phyloP scores from a whole-genome alignment of 257 asterid genomes.

The Knoxia roxburghii region DNA sequence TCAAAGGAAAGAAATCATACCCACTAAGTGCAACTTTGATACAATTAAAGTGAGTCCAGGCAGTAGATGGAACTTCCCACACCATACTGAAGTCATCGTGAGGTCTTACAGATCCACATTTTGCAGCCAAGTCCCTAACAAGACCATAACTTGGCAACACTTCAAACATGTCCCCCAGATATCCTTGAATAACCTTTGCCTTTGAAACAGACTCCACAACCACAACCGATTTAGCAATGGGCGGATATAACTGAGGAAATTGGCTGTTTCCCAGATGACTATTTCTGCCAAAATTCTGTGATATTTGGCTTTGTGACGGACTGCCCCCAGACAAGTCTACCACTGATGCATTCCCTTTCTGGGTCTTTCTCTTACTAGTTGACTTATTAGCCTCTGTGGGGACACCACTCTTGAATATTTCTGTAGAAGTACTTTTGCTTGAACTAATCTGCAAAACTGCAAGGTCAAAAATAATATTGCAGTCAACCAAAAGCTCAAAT shows the following conservation, averaged over 20 bases:
- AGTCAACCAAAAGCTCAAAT: slow-evolving; percentile 17
- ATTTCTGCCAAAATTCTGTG: slow-evolving; percentile 24
- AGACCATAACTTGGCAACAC: slow-evolving; percentile 93
- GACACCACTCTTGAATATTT: slow-evolving; percentile 25
- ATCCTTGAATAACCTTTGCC: slow-evolving; percentile 90
- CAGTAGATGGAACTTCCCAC: slow-evolving; percentile 95
- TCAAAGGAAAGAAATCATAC: slow-evolving; percentile 40
- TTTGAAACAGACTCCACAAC: slow-evolving; percentile 86
- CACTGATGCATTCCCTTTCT: slow-evolving; percentile 22
- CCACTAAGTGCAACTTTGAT: slow-evolving; percentile 84
- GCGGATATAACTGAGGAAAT: slow-evolving; percentile 72
- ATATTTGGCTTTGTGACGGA: slow-evolving; percentile 21
- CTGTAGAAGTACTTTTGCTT: slow-evolving; percentile 23
- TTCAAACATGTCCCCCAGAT: slow-evolving; percentile 92
- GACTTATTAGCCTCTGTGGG: slow-evolving; percentile 34
- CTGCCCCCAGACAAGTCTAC: slow-evolving; percentile 25
- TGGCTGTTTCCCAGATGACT: slow-evolving; percentile 29
- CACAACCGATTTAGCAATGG: slow-evolving; percentile 59
- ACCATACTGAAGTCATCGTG: slow-evolving; percentile 96
- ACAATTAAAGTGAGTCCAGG: slow-evolving; percentile 95
- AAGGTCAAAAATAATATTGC: slow-evolving; percentile 24
- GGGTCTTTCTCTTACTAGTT: slow-evolving; percentile 32
- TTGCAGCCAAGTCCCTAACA: slow-evolving; percentile 93
- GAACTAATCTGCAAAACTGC: slow-evolving; percentile 41
- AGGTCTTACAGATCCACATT: slow-evolving; percentile 97